phyloP scores from a whole-genome alignment of 441 rosid genomes.

The Eruca vesicaria region DNA sequence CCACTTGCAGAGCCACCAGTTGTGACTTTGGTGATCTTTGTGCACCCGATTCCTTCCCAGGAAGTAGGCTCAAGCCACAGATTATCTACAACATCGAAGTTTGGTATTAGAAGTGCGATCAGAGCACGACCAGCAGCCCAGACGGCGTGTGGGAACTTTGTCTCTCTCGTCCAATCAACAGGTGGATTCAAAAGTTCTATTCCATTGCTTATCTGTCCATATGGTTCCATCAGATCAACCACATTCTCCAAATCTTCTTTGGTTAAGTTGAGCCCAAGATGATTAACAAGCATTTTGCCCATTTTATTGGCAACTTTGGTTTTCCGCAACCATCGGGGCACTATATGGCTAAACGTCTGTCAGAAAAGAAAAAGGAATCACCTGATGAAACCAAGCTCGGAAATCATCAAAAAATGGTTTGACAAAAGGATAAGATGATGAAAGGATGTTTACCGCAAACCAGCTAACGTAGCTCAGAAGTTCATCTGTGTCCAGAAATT shows the following conservation, averaged over 20 bases:
- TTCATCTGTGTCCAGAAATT: slow-evolving; percentile 91
- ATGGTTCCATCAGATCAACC: slow-evolving; percentile 98
- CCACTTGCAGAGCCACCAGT: slow-evolving; percentile 65
- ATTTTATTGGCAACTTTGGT: slow-evolving; percentile 55
- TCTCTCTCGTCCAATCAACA: slow-evolving; percentile 87
- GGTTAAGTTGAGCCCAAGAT: slow-evolving; percentile 83
- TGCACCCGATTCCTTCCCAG: slow-evolving; percentile 99
- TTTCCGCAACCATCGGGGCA: slow-evolving; percentile 74
- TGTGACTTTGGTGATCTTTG: slow-evolving; percentile 78
- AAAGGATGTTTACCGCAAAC: slow-evolving; percentile 79
- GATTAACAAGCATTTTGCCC: slow-evolving; percentile 85
- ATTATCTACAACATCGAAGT: slow-evolving; percentile 81
- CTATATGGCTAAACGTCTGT: slow-evolving; percentile 64
- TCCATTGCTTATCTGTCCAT: slow-evolving; percentile 95
- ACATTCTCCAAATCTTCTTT: slow-evolving; percentile 84
- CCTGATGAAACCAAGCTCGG: slow-evolving; percentile 10
- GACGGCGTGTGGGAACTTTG: slow-evolving; percentile 92
- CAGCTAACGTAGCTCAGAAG: slow-evolving; percentile 89
- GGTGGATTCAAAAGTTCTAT: slow-evolving; percentile 85
- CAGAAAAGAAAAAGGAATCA: slow-evolving; percentile 21
- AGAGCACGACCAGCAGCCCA: slow-evolving; percentile 99
- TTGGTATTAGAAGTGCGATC: slow-evolving; percentile 76
- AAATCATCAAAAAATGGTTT: background rate
- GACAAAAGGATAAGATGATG: slow-evolving; percentile 15
- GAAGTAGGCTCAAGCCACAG: slow-evolving; percentile 95